Evolutionary conservation across 139 green algal genomes (phyloP).

Genomic region (Ostreobium quekettii): DNA sequence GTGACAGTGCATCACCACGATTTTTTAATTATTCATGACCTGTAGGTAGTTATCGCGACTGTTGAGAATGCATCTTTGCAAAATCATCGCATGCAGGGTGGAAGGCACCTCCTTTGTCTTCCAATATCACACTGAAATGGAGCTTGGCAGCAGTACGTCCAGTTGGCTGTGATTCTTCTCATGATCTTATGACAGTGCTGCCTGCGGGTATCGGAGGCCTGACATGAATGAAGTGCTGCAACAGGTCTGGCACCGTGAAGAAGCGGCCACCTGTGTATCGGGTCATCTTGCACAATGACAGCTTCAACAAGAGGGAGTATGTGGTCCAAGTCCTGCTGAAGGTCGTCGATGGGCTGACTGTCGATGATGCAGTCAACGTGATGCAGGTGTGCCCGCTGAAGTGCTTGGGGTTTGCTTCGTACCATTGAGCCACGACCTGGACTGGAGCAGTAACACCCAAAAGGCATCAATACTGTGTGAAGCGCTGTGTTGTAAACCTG

Average conservation of each 20-base stretch:
- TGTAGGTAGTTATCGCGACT: too few species aligned
- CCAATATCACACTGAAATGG: background rate
- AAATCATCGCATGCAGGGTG: background rate
- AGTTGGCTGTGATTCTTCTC: background rate
- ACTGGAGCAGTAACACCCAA: too few species aligned
- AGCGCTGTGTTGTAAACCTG: too few species aligned
- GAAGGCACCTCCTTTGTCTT: background rate
- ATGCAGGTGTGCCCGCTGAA: slow-evolving; percentile 52
- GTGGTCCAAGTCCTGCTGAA: slow-evolving; percentile 89
- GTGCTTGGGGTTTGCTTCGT: background rate
- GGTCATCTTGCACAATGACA: slow-evolving; percentile 77
- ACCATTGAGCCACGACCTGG: too few species aligned
- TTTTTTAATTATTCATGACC: too few species aligned
- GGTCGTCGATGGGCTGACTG: slow-evolving; percentile 60
- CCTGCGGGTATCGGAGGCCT: background rate
- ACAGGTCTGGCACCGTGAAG: background rate
- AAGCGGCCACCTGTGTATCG: slow-evolving; percentile 11
- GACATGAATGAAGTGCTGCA: background rate
- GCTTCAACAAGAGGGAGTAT: slow-evolving; percentile 86
- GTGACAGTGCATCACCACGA: too few species aligned
- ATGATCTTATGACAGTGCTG: background rate
- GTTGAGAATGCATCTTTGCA: background rate
- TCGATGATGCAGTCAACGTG: slow-evolving; percentile 80
- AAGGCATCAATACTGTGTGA: too few species aligned
- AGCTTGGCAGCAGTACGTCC: background rate